Conservation (phyloP, 2,329 filamentous ascomycete genomes). For the Fusarium robinianum region DNA sequence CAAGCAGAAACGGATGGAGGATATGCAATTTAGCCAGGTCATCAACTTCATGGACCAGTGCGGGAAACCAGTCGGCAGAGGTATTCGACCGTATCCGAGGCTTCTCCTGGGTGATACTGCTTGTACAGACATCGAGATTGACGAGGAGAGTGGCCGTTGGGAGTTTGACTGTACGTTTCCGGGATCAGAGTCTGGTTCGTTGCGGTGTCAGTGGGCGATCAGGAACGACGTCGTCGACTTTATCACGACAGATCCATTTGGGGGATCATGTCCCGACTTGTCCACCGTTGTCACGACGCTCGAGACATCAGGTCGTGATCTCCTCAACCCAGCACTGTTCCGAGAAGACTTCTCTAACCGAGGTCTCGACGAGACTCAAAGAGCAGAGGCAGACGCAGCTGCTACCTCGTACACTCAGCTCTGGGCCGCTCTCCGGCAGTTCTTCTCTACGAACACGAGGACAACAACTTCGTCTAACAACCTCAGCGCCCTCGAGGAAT, state of each 20-base stretch:
- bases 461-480: slow-evolving; percentile 12
- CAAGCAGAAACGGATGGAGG: slow-evolving; percentile 29
- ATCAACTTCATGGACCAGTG: slow-evolving; percentile 45
- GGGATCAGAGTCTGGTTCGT: slow-evolving; percentile 35
- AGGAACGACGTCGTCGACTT: slow-evolving; percentile 41
- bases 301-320: slow-evolving; percentile 35
- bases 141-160: slow-evolving; percentile 39
- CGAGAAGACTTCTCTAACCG: slow-evolving; percentile 35
- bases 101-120: slow-evolving; percentile 41
- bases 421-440: slow-evolving; percentile 40
- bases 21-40: slow-evolving; percentile 39
- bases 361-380: slow-evolving; percentile 25
- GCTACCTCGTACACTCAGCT: slow-evolving; percentile 38
- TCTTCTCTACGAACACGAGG: slow-evolving; percentile 38
- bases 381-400: slow-evolving; percentile 32
- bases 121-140: slow-evolving; percentile 38
- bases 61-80: slow-evolving; percentile 34
- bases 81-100: slow-evolving; percentile 37
- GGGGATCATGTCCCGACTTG: slow-evolving; percentile 42
- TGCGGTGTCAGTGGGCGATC: slow-evolving; percentile 41
- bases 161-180: slow-evolving; percentile 45
- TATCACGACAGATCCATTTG: slow-evolving; percentile 43
- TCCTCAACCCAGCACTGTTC: slow-evolving; percentile 36
- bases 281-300: slow-evolving; percentile 43
- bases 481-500: slow-evolving; percentile 38